phyloP scores from a whole-genome alignment of 768 basidiomycete species.

The Podaxis rugospora region DNA sequence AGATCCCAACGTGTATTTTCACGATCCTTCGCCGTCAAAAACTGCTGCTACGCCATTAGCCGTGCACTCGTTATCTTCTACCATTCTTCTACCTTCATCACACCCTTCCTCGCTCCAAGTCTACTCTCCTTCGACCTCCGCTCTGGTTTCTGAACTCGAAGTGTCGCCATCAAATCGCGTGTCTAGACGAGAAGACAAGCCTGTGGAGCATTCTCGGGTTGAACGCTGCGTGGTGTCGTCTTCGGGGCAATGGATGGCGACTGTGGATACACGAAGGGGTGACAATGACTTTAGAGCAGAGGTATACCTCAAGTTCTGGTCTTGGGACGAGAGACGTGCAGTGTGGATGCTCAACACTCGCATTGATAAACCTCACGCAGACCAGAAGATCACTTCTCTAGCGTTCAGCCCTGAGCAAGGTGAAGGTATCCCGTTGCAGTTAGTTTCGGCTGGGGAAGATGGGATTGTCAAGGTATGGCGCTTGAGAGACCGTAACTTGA shows the following conservation, averaged over 20 bases:
- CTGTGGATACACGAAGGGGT: slow-evolving; percentile 71
- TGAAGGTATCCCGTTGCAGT: slow-evolving; percentile 29
- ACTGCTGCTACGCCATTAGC: slow-evolving; percentile 59
- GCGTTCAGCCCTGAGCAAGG: slow-evolving; percentile 56
- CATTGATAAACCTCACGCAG: slow-evolving; percentile 83
- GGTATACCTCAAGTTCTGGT: slow-evolving; percentile 88
- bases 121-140: slow-evolving; percentile 70
- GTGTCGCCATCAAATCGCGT: slow-evolving; percentile 92
- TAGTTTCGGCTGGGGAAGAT: slow-evolving; percentile 77
- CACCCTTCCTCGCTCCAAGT: slow-evolving; percentile 95
- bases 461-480: slow-evolving; percentile 81
- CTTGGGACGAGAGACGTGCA: slow-evolving; percentile 62
- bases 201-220: slow-evolving; percentile 71
- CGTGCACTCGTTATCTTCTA: slow-evolving; percentile 66
- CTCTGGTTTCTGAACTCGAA: slow-evolving; percentile 82
- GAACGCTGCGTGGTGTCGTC: slow-evolving; percentile 63
- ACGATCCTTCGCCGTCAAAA: slow-evolving; percentile 34
- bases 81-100: slow-evolving; percentile 86
- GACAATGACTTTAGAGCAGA: slow-evolving; percentile 63
- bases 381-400: slow-evolving; percentile 53
- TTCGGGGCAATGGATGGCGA: slow-evolving; percentile 88
- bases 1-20: slow-evolving; percentile 28
- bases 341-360: slow-evolving; percentile 82
- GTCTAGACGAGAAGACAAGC: slow-evolving; percentile 73
- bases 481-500: slow-evolving; percentile 36